phyloP scores from a whole-genome alignment of 352 stramenopile genomes.

The Peronosclerospora sorghi region DNA sequence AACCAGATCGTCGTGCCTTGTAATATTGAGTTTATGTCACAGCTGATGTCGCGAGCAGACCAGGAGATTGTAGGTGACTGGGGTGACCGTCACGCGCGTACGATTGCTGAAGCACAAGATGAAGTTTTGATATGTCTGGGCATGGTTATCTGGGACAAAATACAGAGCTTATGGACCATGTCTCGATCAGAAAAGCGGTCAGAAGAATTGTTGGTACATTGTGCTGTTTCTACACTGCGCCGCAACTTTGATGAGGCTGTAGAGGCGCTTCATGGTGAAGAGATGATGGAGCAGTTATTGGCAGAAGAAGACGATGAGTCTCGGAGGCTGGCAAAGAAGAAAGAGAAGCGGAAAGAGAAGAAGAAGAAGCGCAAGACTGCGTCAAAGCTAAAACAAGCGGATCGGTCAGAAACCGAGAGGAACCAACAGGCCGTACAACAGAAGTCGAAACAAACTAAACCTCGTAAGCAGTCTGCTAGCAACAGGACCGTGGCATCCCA shows the following conservation, averaged over 20 bases:
- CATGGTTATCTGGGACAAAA: slow-evolving; percentile 84
- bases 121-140: slow-evolving; percentile 80
- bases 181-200: slow-evolving; percentile 61
- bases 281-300: slow-evolving; percentile 83
- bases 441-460: slow-evolving; percentile 18
- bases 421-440: slow-evolving; percentile 19
- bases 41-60: slow-evolving; percentile 75
- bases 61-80: slow-evolving; percentile 77
- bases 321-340: slow-evolving; percentile 66
- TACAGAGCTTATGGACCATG: slow-evolving; percentile 77
- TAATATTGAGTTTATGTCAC: slow-evolving; percentile 78
- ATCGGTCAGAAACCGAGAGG: slow-evolving; percentile 31
- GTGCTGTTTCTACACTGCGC: slow-evolving; percentile 56
- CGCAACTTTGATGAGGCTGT: slow-evolving; percentile 79
- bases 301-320: slow-evolving; percentile 79
- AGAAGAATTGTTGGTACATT: slow-evolving; percentile 74
- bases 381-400: slow-evolving; percentile 56
- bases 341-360: slow-evolving; percentile 84
- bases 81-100: slow-evolving; percentile 73
- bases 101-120: slow-evolving; percentile 77
- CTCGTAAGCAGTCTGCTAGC: slow-evolving; percentile 15
- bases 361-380: slow-evolving; percentile 83
- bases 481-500: slow-evolving; percentile 26
- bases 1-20: slow-evolving; percentile 77
- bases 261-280: slow-evolving; percentile 69